phyloP scores from a whole-genome alignment of 345 rosid genomes.

The Populus alba region DNA sequence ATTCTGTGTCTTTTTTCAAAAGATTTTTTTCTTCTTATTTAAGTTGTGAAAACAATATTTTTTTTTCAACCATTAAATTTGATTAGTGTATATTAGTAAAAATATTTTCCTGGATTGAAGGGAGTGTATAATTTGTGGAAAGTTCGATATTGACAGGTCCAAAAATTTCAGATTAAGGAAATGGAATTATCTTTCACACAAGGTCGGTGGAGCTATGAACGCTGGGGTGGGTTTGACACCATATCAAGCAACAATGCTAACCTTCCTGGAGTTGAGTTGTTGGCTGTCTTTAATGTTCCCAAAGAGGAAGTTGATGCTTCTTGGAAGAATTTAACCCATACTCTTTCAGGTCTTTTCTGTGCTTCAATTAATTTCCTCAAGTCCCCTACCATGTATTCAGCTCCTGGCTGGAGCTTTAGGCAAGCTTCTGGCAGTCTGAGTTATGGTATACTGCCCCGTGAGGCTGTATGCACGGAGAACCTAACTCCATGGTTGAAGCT shows the following conservation, averaged over 20 bases:
- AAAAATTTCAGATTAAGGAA: slow-evolving; percentile 70
- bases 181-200: slow-evolving; percentile 98
- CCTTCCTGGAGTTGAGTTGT: slow-evolving; percentile 93
- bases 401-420: slow-evolving; percentile 79
- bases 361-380: slow-evolving; percentile 92
- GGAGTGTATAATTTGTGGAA: slow-evolving; percentile 3
- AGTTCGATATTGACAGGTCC: slow-evolving; percentile 48
- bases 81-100: neutral
- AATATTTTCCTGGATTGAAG: neutral
- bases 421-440: slow-evolving; percentile 57
- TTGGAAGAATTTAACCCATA: slow-evolving; percentile 88
- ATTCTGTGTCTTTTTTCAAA: no score
- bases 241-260: slow-evolving; percentile 83
- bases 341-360: slow-evolving; percentile 92
- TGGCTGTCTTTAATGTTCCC: slow-evolving; percentile 94
- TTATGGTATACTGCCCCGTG: slow-evolving; percentile 91
- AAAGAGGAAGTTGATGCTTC: slow-evolving; percentile 63
- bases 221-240: slow-evolving; percentile 96
- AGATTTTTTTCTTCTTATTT: neutral
- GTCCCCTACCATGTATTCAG: slow-evolving; percentile 68
- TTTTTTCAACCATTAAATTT: neutral
- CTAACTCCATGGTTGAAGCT: slow-evolving; percentile 97
- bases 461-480: slow-evolving; percentile 98
- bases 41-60: no score
- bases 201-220: slow-evolving; percentile 96